phyloP scores from a whole-genome alignment of 2,329 filamentous ascomycete genomes.

The Venturia oleaginea region DNA sequence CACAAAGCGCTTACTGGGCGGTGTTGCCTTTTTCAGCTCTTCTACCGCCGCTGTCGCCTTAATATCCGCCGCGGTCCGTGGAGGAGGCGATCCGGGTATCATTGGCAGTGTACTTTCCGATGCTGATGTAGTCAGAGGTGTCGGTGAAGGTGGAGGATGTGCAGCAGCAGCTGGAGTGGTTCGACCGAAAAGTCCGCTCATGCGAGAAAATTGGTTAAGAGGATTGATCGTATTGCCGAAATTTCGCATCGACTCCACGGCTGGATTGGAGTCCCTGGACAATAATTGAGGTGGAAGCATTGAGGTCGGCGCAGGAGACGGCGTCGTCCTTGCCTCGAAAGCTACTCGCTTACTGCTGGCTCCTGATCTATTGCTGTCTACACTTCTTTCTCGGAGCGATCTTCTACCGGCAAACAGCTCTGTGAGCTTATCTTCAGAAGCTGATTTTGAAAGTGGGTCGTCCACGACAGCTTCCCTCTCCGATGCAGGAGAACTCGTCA shows the following conservation, averaged over 20 bases:
- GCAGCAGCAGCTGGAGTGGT: constrained; percentile 37
- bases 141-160: constrained; percentile 31
- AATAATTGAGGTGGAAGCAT: constrained; percentile 23
- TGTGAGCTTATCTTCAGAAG: constrained; percentile 35
- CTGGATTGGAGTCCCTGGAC: constrained; percentile 24
- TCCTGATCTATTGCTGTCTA: constrained; percentile 59
- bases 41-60: constrained; percentile 37
- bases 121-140: constrained; percentile 16
- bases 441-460: constrained; percentile 8
- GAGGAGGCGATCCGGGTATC: neutral
- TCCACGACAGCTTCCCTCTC: constrained; percentile 18
- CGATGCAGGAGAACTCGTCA: constrained; percentile 39
- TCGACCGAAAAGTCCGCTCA: constrained; percentile 67
- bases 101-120: neutral
- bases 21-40: constrained; percentile 34
- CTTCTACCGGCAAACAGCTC: constrained; percentile 57
- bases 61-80: constrained; percentile 17
- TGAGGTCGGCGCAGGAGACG: constrained; percentile 17
- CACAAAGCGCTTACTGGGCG: constrained; percentile 39
- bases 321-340: constrained; percentile 25
- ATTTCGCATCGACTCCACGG: constrained; percentile 73
- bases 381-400: constrained; percentile 59
- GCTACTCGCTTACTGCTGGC: constrained; percentile 51
- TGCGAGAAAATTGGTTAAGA: constrained; percentile 66
- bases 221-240: constrained; percentile 76